phyloP scores from a whole-genome alignment of 2,329 filamentous ascomycete species.

The Botrytis fragariae region DNA sequence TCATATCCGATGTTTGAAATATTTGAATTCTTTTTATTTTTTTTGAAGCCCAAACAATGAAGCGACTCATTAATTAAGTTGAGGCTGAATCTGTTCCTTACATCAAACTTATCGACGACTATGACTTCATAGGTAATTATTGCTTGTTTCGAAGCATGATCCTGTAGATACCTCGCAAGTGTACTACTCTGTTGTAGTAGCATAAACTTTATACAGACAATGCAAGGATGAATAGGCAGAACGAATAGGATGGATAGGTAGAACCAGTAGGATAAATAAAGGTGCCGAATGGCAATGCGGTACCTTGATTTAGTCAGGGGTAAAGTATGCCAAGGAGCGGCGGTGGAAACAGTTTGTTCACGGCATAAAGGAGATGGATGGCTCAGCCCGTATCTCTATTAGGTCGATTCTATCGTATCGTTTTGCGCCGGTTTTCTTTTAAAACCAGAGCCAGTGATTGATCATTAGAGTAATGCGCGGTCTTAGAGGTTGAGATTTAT shows the following conservation, averaged over 20 bases:
- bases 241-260: background rate
- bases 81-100: background rate
- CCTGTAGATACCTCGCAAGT: background rate
- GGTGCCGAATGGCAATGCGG: constrained; percentile 21
- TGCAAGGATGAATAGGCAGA: background rate
- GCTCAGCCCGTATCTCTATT: constrained; percentile 6
- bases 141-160: background rate
- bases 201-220: background rate
- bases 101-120: background rate
- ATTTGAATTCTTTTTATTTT: background rate
- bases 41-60: background rate
- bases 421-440: background rate
- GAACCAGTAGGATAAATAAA: background rate
- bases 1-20: background rate
- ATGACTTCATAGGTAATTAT: background rate
- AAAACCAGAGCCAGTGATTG: background rate
- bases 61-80: background rate
- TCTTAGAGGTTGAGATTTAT: background rate
- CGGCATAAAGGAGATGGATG: background rate
- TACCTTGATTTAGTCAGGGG: constrained; percentile 28
- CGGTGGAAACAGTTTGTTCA: constrained; percentile 9
- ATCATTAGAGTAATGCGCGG: background rate
- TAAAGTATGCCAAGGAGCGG: constrained; percentile 15
- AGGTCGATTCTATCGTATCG: background rate
- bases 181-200: background rate